phyloP scores from a whole-genome alignment of 257 asterid genomes.

The Forsythia viridissima region DNA sequence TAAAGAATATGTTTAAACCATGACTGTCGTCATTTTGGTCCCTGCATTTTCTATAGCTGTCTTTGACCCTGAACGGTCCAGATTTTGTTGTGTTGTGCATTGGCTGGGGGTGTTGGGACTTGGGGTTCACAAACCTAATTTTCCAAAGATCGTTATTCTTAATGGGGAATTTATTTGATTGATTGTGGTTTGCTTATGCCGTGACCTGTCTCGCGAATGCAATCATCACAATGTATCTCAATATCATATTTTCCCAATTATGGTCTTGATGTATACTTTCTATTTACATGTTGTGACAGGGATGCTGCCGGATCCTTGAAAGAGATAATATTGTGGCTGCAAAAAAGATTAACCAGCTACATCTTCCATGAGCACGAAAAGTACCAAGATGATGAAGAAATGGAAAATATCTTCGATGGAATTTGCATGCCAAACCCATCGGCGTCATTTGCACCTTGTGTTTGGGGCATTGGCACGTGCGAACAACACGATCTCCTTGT shows the following conservation, averaged over 20 bases:
- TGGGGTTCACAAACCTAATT: background rate
- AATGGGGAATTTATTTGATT: background rate
- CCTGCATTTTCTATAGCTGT: background rate
- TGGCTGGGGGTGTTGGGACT: too few species aligned
- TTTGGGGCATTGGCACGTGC: background rate
- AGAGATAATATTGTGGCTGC: background rate
- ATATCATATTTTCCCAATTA: background rate
- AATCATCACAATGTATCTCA: background rate
- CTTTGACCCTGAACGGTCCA: background rate
- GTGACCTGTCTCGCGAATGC: background rate
- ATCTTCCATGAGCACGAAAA: background rate
- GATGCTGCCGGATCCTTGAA: background rate
- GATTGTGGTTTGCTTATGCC: background rate
- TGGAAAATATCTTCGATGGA: background rate
- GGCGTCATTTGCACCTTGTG: background rate
- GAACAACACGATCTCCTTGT: background rate
- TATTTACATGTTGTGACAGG: slow-evolving; percentile 2
- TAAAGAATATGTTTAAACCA: background rate
- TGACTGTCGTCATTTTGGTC: background rate
- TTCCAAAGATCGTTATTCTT: background rate
- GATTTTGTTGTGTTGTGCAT: background rate
- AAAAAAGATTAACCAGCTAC: background rate
- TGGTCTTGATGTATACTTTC: background rate
- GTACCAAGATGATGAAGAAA: background rate
- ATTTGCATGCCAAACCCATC: background rate